Evolutionary conservation across 2,329 filamentous ascomycete species (phyloP).

Genomic region (Hypoxylon sp.): DNA sequence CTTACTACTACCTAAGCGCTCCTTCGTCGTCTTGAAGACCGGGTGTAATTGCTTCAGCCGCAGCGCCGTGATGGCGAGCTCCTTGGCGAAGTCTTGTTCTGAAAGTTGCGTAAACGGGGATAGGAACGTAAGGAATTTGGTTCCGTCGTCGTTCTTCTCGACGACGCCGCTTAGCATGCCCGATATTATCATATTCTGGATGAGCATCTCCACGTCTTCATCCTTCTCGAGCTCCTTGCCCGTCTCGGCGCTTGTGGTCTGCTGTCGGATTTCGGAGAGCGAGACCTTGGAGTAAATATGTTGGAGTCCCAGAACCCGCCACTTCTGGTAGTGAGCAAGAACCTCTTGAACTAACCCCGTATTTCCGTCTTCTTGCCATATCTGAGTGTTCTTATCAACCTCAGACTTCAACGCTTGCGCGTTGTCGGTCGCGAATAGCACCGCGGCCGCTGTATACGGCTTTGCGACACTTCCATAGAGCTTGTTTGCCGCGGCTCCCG

Average conservation of each 20-base stretch:
- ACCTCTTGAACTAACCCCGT: conserved; percentile 78
- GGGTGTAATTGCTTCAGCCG: conserved; percentile 63
- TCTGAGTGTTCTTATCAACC: conserved; percentile 67
- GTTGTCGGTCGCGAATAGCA: conserved; percentile 72
- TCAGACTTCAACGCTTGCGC: conserved; percentile 75
- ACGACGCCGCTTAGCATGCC: conserved; percentile 69
- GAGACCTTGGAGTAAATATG: conserved; percentile 77
- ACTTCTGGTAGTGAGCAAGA: conserved; percentile 78
- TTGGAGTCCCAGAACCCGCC: conserved; percentile 80
- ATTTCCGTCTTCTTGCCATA: conserved; percentile 83
- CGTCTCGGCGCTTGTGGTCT: conserved; percentile 70
- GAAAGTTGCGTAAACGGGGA: conserved; percentile 60
- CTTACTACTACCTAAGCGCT: conserved; percentile 68
- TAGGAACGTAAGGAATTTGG: conserved; percentile 68
- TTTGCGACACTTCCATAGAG: conserved; percentile 71
- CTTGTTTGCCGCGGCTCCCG: conserved; percentile 60
- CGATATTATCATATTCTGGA: conserved; percentile 69
- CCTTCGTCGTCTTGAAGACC: conserved; percentile 67
- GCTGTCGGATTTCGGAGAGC: conserved; percentile 66
- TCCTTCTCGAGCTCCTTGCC: conserved; percentile 61
- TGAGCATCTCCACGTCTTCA: conserved; percentile 62
- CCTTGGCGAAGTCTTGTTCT: conserved; percentile 66
- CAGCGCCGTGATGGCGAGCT: conserved; percentile 60
- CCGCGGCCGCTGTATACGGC: conserved; percentile 79
- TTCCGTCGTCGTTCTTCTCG: conserved; percentile 61